These are phyloP conservation scores for Solanum hybrid DNA, from an alignment of 305 asterid species.

Conservation along the genomic window DNA sequence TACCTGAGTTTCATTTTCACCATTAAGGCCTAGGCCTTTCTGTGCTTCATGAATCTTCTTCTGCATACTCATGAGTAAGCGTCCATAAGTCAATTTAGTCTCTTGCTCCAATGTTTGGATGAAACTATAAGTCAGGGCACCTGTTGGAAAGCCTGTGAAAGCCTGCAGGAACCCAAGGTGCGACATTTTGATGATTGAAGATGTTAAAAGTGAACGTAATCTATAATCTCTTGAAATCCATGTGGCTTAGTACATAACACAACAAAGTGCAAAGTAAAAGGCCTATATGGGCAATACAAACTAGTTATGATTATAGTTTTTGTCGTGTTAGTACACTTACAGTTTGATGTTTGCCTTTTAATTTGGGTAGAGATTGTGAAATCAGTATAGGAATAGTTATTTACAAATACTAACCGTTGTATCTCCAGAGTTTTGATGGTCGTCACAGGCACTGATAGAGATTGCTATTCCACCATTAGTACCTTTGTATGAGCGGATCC, in stretches of 20 bases:
- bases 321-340: background rate
- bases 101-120: conserved; percentile 43
- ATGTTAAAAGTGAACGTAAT: background rate
- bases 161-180: conserved; percentile 33
- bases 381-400: background rate
- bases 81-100: conserved; percentile 47
- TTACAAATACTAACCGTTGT: conserved; percentile 40
- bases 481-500: conserved; percentile 36
- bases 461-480: conserved; percentile 79
- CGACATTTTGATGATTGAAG: background rate
- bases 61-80: conserved; percentile 36
- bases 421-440: conserved; percentile 74
- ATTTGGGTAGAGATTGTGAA: background rate
- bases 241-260: background rate
- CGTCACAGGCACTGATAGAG: conserved; percentile 82
- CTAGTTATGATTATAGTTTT: background rate
- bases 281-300: background rate
- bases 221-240: background rate
- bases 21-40: conserved; percentile 23
- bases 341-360: background rate
- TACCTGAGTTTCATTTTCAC: conserved; percentile 14
- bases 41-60: conserved; percentile 38
- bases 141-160: conserved; percentile 49
- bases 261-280: background rate
- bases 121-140: conserved; percentile 67